phyloP scores from a whole-genome alignment of 1,284 basidiomycete species.

The Malassezia slooffiae region DNA sequence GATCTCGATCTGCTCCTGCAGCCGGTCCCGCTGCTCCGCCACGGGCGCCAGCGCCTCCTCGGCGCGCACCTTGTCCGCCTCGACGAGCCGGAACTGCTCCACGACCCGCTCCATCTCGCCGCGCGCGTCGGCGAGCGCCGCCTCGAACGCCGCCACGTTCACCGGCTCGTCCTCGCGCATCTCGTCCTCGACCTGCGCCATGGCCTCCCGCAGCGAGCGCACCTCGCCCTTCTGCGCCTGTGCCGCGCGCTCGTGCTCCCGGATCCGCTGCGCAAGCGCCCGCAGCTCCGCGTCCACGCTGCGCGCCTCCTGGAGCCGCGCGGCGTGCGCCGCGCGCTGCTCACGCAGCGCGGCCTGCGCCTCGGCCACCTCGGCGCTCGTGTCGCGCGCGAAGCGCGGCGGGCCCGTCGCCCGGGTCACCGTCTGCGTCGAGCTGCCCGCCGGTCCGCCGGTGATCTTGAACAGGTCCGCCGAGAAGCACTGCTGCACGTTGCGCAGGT shows the following conservation, averaged over 20 bases:
- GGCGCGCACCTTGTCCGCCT: conserved; percentile 19
- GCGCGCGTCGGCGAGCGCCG: conserved; percentile 44
- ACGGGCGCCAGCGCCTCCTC: conserved; percentile 41
- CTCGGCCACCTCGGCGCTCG: conserved; percentile 22
- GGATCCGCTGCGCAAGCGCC: conserved; percentile 3
- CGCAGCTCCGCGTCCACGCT: conserved; percentile 16
- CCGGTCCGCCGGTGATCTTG: conserved; percentile 25
- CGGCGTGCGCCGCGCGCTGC: neutral
- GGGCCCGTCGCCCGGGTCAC: conserved; percentile 44
- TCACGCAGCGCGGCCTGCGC: conserved; percentile 11
- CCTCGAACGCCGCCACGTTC: conserved; percentile 59
- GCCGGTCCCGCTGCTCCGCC: conserved; percentile 12
- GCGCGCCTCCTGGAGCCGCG: conserved; percentile 7
- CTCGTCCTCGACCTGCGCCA: conserved; percentile 53
- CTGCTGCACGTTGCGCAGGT: conserved; percentile 34
- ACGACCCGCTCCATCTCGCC: conserved; percentile 23
- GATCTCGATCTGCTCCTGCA: conserved; percentile 24
- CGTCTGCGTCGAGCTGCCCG: conserved; percentile 24
- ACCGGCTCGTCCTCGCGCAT: conserved; percentile 64
- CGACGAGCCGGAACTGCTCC: conserved; percentile 24
- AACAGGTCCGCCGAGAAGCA: conserved; percentile 41
- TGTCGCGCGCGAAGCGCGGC: conserved; percentile 43
- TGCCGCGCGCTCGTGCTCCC: conserved; percentile 10
- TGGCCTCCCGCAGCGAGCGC: conserved; percentile 20
- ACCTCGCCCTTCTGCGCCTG: conserved; percentile 2